Percentiles rank a stretch among this genome's conserved stretches.
phyloP scores from a whole-genome alignment of 768 basidiomycete species.

The Trametopsis cervina region DNA sequence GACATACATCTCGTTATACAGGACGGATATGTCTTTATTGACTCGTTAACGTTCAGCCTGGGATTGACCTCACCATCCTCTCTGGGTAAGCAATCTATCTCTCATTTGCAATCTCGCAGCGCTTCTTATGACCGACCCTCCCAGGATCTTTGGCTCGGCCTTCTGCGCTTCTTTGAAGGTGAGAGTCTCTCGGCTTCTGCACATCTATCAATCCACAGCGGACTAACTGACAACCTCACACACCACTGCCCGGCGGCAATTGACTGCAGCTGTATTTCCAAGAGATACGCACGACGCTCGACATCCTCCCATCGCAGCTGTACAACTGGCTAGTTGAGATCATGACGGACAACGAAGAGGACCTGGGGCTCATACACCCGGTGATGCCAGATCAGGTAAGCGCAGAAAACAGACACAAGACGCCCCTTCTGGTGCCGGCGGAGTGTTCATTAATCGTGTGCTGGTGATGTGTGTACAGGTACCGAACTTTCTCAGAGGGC shows the following conservation, averaged over 20 bases:
- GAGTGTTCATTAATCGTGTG: too few relatives aligned
- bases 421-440: too few relatives aligned
- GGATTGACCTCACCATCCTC: conserved; percentile 19
- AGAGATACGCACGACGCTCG: conserved; percentile 19
- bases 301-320: conserved; percentile 18
- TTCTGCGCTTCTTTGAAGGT: conserved; percentile 24
- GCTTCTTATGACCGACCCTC: too few relatives aligned
- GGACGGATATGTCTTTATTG: background rate
- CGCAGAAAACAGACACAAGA: too few relatives aligned
- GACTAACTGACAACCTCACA: too few relatives aligned
- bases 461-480: conserved; percentile 16
- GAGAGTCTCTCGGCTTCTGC: background rate
- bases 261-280: conserved; percentile 20
- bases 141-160: conserved; percentile 22
- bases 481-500: conserved; percentile 21
- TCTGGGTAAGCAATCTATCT: conserved; percentile 14
- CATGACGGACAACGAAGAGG: conserved; percentile 20
- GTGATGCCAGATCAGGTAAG: conserved; percentile 20
- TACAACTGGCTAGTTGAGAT: conserved; percentile 21
- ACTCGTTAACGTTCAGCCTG: conserved; percentile 11
- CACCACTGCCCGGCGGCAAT: too few relatives aligned
- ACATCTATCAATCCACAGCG: background rate
- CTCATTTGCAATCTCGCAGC: background rate
- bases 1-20: background rate
- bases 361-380: conserved; percentile 20